phyloP scores from a whole-genome alignment of 768 basidiomycete species.

The Phanerochaete carnosa region DNA sequence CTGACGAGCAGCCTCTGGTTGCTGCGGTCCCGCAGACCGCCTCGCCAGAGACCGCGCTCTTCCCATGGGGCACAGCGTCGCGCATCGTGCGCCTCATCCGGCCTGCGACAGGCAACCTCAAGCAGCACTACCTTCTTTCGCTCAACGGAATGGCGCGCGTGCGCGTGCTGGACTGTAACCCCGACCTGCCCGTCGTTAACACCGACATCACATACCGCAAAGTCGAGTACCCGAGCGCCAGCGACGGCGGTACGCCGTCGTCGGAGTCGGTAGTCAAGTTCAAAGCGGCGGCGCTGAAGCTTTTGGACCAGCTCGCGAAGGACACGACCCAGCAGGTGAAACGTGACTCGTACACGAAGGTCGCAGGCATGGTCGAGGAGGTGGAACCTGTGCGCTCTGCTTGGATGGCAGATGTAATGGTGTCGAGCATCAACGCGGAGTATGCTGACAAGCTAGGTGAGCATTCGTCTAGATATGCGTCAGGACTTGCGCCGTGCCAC shows the following conservation, averaged over 20 bases:
- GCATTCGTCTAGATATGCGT: conserved; percentile 14
- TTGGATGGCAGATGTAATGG: conserved; percentile 77
- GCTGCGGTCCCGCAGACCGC: conserved; percentile 59
- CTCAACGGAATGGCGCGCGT: conserved; percentile 72
- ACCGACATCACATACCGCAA: conserved; percentile 22
- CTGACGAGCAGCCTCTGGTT: conserved; percentile 65
- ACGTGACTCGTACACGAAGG: conserved; percentile 67
- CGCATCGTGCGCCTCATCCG: conserved; percentile 68
- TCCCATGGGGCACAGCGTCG: conserved; percentile 67
- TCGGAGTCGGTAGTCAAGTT: conserved; percentile 60
- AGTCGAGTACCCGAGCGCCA: conserved; percentile 26
- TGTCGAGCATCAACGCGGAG: conserved; percentile 59
- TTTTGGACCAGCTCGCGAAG: conserved; percentile 61
- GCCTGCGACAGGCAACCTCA: conserved; percentile 50
- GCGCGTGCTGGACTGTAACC: conserved; percentile 53
- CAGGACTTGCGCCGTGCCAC: background rate
- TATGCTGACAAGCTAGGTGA: conserved; percentile 71
- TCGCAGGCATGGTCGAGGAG: conserved; percentile 71
- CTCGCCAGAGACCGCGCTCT: conserved; percentile 22
- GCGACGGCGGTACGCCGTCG: conserved; percentile 41
- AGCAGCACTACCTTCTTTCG: conserved; percentile 64
- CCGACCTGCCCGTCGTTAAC: conserved; percentile 15
- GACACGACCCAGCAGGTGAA: conserved; percentile 42
- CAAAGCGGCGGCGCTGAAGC: conserved; percentile 60
- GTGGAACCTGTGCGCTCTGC: conserved; percentile 57